Evolutionary conservation across 2,329 filamentous ascomycete genomes (phyloP).

Genomic region (Berkeleyomyces basicola): DNA sequence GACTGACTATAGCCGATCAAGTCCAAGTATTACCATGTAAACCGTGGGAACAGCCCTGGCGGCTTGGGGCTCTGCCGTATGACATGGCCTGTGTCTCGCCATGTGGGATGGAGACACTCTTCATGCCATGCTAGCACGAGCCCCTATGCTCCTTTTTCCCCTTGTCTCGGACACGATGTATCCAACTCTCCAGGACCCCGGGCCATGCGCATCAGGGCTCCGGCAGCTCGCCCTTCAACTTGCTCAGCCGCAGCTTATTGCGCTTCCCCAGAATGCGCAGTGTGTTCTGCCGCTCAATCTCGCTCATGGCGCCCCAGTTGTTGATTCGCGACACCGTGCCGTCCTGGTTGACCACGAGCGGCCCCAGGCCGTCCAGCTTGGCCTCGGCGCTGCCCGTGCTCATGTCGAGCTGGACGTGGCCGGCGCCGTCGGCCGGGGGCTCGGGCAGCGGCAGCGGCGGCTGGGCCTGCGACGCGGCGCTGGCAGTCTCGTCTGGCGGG

Average conservation of each 20-base stretch:
- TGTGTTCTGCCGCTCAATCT: conserved; percentile 49
- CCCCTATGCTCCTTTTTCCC: background rate
- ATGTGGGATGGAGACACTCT: too few species aligned
- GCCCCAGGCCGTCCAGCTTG: conserved; percentile 51
- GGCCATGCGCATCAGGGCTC: background rate
- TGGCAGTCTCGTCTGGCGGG: background rate
- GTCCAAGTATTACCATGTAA: too few species aligned
- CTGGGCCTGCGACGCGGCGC: background rate
- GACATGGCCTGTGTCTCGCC: too few species aligned
- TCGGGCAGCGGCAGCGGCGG: conserved; percentile 13
- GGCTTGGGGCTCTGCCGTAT: too few species aligned
- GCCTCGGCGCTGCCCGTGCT: conserved; percentile 24
- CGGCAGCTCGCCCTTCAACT: conserved; percentile 22
- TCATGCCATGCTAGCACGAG: too few species aligned
- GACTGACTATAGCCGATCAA: too few species aligned
- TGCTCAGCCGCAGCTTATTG: conserved; percentile 45
- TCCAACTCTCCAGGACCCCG: background rate
- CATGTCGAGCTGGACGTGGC: conserved; percentile 20
- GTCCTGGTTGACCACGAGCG: conserved; percentile 57
- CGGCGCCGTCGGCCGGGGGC: conserved; percentile 4
- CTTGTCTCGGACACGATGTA: background rate
- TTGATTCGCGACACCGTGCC: conserved; percentile 53
- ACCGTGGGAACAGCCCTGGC: too few species aligned
- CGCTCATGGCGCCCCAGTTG: conserved; percentile 59
- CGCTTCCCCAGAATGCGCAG: conserved; percentile 49